Evolutionary conservation across 805 yeast species (phyloP).

Genomic region (Zygoascus biomembranicola): DNA sequence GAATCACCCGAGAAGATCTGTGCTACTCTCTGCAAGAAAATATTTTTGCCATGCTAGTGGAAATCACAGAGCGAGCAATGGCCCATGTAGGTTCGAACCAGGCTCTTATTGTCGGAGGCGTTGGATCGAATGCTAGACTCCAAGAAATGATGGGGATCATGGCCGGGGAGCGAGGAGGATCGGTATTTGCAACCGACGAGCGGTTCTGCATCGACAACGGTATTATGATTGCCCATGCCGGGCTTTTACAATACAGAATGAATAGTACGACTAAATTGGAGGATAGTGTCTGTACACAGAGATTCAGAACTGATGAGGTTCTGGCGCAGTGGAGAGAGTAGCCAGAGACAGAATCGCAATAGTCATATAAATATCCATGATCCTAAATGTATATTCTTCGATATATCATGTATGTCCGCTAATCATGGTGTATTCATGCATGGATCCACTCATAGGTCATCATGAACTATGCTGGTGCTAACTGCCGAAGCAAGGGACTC

Average conservation of each 20-base stretch:
- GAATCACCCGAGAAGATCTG: constrained; percentile 72
- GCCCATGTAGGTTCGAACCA: constrained; percentile 89
- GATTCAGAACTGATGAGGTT: constrained; percentile 93
- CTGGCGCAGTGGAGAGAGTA: constrained; percentile 78
- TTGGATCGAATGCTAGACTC: constrained; percentile 86
- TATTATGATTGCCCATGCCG: constrained; percentile 98
- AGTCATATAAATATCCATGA: too few species aligned
- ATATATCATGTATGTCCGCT: too few species aligned
- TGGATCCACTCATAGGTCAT: too few species aligned
- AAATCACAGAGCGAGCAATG: constrained; percentile 96
- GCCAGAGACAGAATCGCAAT: not conserved
- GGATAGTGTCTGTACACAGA: constrained; percentile 83
- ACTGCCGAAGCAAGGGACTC: too few species aligned
- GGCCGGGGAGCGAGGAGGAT: constrained; percentile 84
- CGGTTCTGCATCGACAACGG: constrained; percentile 97
- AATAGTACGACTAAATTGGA: constrained; percentile 53
- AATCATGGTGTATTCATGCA: too few species aligned
- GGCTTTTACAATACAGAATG: constrained; percentile 74
- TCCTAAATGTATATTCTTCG: too few species aligned
- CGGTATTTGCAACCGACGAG: constrained; percentile 92
- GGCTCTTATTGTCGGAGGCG: constrained; percentile 95
- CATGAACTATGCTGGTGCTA: too few species aligned
- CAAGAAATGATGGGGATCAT: constrained; percentile 96
- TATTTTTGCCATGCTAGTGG: constrained; percentile 91
- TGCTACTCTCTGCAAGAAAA: constrained; percentile 92